Conservation (phyloP, 2,329 filamentous ascomycete genomes). For the Trichoderma gracile region DNA sequence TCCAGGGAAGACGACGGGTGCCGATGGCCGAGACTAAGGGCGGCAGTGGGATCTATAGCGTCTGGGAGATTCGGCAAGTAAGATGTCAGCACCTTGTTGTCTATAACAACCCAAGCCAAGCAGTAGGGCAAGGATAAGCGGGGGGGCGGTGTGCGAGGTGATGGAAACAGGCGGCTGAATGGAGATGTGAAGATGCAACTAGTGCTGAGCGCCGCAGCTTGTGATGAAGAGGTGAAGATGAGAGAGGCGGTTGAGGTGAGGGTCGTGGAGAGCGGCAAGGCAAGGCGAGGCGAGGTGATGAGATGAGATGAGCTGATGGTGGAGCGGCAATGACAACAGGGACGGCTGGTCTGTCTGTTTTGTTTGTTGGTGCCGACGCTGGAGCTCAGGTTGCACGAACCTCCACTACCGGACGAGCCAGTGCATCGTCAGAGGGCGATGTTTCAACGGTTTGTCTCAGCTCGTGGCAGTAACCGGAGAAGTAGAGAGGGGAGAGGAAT, state of each 20-base stretch:
- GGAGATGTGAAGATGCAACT: not conserved
- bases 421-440: not conserved
- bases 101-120: not conserved
- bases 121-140: not conserved
- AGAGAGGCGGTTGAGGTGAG: not conserved
- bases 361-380: not conserved
- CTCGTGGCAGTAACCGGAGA: not conserved
- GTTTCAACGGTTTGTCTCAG: not conserved
- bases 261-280: not conserved
- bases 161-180: not conserved
- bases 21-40: conserved; percentile 6
- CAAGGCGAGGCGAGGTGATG: not conserved
- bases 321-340: not conserved
- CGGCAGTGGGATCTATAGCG: conserved; percentile 19
- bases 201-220: conserved; percentile 10
- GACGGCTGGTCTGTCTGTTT: not conserved
- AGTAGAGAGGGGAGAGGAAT: not conserved
- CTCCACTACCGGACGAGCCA: not conserved
- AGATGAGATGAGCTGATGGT: not conserved
- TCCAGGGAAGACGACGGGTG: conserved; percentile 1
- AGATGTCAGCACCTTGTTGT: conserved; percentile 23
- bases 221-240: not conserved
- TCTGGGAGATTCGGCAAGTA: conserved; percentile 15
- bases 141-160: conserved; percentile 1
- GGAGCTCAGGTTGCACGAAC: not conserved